phyloP scores from a whole-genome alignment of 2,329 filamentous ascomycete genomes.

The Penicillium fuscoglaucum region DNA sequence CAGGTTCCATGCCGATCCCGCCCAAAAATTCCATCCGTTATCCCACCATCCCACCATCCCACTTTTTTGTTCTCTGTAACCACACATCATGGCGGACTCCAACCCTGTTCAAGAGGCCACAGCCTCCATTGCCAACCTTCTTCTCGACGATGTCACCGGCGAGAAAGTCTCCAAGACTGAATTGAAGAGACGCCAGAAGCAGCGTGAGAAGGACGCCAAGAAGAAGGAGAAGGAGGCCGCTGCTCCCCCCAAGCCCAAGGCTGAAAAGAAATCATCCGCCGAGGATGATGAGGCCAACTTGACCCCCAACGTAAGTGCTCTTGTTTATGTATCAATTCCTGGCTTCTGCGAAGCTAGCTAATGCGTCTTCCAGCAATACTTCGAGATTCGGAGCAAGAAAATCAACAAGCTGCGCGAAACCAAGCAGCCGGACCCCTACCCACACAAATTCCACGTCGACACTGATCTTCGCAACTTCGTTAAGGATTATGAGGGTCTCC shows the following conservation, averaged over 20 bases:
- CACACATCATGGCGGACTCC: slow-evolving; percentile 42
- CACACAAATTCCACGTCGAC: slow-evolving; percentile 88
- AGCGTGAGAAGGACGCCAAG: slow-evolving; percentile 79
- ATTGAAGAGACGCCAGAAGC: slow-evolving; percentile 95
- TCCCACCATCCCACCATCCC: slow-evolving; percentile 27
- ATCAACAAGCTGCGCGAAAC: slow-evolving; percentile 74
- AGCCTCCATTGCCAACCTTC: slow-evolving; percentile 65
- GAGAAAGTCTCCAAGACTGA: slow-evolving; percentile 82
- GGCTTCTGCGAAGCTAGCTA: slow-evolving; percentile 6
- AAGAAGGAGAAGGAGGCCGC: slow-evolving; percentile 83
- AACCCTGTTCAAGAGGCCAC: slow-evolving; percentile 48
- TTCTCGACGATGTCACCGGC: slow-evolving; percentile 90
- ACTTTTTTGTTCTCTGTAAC: slow-evolving; percentile 15
- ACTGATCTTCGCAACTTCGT: slow-evolving; percentile 80
- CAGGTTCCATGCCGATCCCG: slow-evolving; percentile 26
- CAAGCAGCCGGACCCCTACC: slow-evolving; percentile 80
- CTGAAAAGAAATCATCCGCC: slow-evolving; percentile 60
- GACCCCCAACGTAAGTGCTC: slow-evolving; percentile 65
- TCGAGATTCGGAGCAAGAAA: slow-evolving; percentile 85
- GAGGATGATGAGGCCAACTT: slow-evolving; percentile 70
- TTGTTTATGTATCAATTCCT: too few relatives aligned
- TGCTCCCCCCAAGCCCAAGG: slow-evolving; percentile 59
- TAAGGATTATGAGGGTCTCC: slow-evolving; percentile 71
- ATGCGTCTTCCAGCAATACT: slow-evolving; percentile 69
- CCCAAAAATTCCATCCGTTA: slow-evolving; percentile 36